Evolutionary conservation across 805 yeast species (phyloP), one percentile per base, ranked within the genome.

Genomic region (Zygosaccharomyces pseudorouxii): DNA sequence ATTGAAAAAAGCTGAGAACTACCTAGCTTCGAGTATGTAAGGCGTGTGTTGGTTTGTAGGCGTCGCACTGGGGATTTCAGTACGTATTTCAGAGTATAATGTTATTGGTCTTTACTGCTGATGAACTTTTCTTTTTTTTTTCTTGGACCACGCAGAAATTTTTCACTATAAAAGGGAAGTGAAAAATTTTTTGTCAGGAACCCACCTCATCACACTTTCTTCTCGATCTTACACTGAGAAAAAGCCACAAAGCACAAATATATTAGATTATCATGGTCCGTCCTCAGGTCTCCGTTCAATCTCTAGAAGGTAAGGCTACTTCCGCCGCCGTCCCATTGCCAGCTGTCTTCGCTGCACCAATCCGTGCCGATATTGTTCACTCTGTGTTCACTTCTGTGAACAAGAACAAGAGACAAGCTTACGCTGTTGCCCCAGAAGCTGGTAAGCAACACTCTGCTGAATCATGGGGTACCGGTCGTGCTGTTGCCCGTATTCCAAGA

Each of bases 381-480:
- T 78, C 96, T 73, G 99, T 93, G 68, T 93, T 89, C 86, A 87
- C 90, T 74, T 86, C 90, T 74, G 89, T 93, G 69, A 90, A 90
- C 95, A 93, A 93, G 93, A 93, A 93, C 96, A 92, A 92, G 89
- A 89, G 99, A 80, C 99, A 93, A 81, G 97, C 99, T 77, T 93
- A 93, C 86, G 97, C 99, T 74, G 99, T 93, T 68, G 85, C 98
- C 68, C 89, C 84, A 75, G 87, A 89, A 80, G 99, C 99, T 72
- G 99, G 99, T 81, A 96, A 89, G 85, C 98, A 93, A 82, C 90
- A 97, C 78, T 92, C 98, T 59, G 99, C 99, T 75, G 97, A 89
- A 81, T 93, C 99, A 60, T 93, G 99, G 99, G 99, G 99, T 89
- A 93, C 99, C 69, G 99, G 99, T 84, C 90, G 99, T 83, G 99